Base-by-base conservation (phyloP, 208 protist genomes). In the Borovskyia barvae region DNA sequence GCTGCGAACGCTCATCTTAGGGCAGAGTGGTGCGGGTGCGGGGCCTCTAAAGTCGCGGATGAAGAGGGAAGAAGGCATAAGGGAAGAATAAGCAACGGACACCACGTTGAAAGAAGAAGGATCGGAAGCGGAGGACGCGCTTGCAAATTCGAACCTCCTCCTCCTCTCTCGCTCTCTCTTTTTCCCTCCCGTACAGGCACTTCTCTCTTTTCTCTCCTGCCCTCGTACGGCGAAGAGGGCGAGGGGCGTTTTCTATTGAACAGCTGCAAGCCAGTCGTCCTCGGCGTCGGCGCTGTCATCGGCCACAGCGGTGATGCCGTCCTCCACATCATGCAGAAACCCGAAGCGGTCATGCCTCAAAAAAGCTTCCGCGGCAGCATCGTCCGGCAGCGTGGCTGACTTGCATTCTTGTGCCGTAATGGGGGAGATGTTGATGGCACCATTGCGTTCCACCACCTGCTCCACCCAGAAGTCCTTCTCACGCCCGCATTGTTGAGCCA, bases 361-460 rank as follows among this genome's bases (percentile, higher is more conserved):
- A 45, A 81, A 81, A 5, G 56, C 52, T 17, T 40, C 39, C 4
- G 76, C 76, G 14, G 63, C 76, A 17, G 49, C 39, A 7, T 61
- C 66, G 32, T 81, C 55, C 3, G 39, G 51, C 8, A 82, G 19
- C 15, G 37, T 20, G 24, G 76, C 75, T 36, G 28, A 66, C 32
- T 37, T 22, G 49, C 76, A 83, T 62, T 87, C 81, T 26, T 20
- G 14, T 25, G 36, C 50, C 1, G 81, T 84, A 67, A 87, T 83
- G 39, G 77, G 71, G 48, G 43, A 48, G 30, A 60, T 17, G n/a
- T 35, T 32, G 35, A 39, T 14, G 20, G 17, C 41, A 29, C 40
- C 8, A 6, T 17, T 35, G 30, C 17, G 32, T 32, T 39, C 32
- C 41, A 62, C 46, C 40, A 82, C 50, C 39, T 50, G 63, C 33